A percentile compares a stretch with the other conserved stretches of the same genome.
phyloP scores from a whole-genome alignment of 805 yeast genomes.

The Yarrowia phangngaensis region DNA sequence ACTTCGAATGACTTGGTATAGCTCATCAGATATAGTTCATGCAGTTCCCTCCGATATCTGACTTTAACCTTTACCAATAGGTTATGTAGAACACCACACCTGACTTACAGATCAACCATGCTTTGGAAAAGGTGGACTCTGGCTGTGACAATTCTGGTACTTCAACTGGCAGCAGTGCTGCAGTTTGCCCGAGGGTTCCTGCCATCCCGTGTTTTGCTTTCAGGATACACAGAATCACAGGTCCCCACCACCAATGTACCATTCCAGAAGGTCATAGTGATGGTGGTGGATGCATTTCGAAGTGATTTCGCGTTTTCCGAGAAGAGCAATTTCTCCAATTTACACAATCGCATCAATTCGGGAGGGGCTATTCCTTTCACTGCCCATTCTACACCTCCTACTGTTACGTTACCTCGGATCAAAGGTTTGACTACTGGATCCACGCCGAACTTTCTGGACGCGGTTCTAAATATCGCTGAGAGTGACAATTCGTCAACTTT shows the following conservation, averaged over 20 bases:
- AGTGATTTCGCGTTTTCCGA: constrained; percentile 72
- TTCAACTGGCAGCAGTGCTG: constrained; percentile 54
- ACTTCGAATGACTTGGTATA: too few species aligned
- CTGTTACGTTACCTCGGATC: constrained; percentile 89
- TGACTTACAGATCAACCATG: constrained; percentile 13
- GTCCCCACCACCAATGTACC: constrained; percentile 28
- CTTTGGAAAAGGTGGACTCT: constrained; percentile 24
- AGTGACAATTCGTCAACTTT: constrained; percentile 71
- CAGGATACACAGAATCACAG: constrained; percentile 49
- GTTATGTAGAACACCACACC: too few species aligned
- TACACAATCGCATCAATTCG: constrained; percentile 58
- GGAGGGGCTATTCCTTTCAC: constrained; percentile 85
- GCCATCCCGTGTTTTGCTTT: constrained; percentile 77
- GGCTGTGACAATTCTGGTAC: constrained; percentile 30
- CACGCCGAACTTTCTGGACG: constrained; percentile 90
- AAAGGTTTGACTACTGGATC: constrained; percentile 95
- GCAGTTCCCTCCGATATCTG: too few species aligned
- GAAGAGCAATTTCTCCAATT: constrained; percentile 59
- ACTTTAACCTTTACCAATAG: too few species aligned
- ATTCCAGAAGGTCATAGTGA: constrained; percentile 66
- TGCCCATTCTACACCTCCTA: constrained; percentile 90
- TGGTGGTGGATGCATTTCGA: constrained; percentile 91
- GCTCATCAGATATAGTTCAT: too few species aligned
- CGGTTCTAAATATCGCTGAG: constrained; percentile 89
- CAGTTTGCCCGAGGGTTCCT: constrained; percentile 80